These are phyloP conservation scores for Pyropia haitanensis DNA, from an alignment of 23 red algal genomes.

Conservation along the genomic window DNA sequence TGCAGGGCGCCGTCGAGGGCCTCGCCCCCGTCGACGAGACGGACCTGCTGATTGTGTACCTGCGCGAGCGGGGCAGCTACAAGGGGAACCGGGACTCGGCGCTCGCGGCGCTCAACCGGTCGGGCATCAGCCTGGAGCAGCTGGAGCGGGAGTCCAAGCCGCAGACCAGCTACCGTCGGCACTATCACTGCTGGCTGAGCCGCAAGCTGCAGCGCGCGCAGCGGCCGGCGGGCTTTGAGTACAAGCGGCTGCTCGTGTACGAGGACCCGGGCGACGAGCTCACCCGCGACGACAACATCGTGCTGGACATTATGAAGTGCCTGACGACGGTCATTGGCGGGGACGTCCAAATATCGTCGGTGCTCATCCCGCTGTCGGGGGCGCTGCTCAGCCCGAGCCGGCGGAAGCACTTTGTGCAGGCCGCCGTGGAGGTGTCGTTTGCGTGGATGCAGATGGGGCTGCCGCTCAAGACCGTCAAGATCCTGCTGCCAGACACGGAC, in stretches of 20 bases:
- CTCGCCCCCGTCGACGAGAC: slow-evolving; percentile 63
- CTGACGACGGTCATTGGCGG: slow-evolving; percentile 78
- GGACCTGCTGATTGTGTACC: slow-evolving; percentile 74
- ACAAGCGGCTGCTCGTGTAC: slow-evolving; percentile 83
- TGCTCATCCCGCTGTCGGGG: slow-evolving; percentile 64
- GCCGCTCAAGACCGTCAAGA: slow-evolving; percentile 68
- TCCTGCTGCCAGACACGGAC: slow-evolving; percentile 78
- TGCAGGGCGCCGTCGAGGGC: slow-evolving; percentile 67
- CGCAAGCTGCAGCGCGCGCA: slow-evolving; percentile 34
- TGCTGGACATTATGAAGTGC: slow-evolving; percentile 75
- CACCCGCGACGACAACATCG: slow-evolving; percentile 74
- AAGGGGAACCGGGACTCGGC: slow-evolving; percentile 76
- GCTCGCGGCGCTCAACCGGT: slow-evolving; percentile 61
- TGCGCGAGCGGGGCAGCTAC: slow-evolving; percentile 59
- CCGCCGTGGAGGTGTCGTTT: slow-evolving; percentile 67
- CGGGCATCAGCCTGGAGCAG: slow-evolving; percentile 42
- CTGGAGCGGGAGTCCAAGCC: slow-evolving; percentile 71
- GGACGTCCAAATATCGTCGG: slow-evolving; percentile 63
- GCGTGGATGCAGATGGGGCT: slow-evolving; percentile 85
- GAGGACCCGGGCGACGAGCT: slow-evolving; percentile 82
- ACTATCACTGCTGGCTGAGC: slow-evolving; percentile 83
- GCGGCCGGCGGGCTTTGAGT: slow-evolving; percentile 80
- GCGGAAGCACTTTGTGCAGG: slow-evolving; percentile 82
- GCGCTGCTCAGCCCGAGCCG: slow-evolving; percentile 50
- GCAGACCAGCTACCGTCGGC: slow-evolving; percentile 62